Base-by-base conservation (phyloP, 768 basidiomycete species). In the Suillus fuscotomentosus region DNA sequence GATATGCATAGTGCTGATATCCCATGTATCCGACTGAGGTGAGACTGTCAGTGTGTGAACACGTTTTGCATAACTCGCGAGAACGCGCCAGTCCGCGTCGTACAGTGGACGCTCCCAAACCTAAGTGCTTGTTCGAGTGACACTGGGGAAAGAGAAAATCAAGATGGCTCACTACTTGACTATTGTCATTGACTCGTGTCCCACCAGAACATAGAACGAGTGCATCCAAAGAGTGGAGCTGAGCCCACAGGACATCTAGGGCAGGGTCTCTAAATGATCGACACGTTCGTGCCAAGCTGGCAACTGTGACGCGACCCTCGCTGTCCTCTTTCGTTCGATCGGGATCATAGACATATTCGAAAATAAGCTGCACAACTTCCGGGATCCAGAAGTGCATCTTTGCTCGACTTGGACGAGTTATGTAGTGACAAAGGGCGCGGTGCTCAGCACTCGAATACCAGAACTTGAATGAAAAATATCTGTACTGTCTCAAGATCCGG, bases 341-440 rank as follows among this genome's bases (percentile, higher is more conserved):
- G 27, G 62, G 61, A 13, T 61, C 50, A 14, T 60, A 63, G 31
- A 74, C 38, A 41, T 60, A 72, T 1, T 66, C 67, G 48, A 75
- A 68, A 20, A 75, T 69, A 36, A 73, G 63, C 9, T 36, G 56
- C 6, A 75, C 14, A 5, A 74, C 69, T 56, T 74, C 69, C 0
- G 68, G 57, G 15, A 74, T 27, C 48, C 48, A 50, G 48, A 45
- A 45, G 45, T 45, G 45, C 45, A 45, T 45, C 17, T 43, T 17
- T 20, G 14, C 2, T 42, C 31, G 5, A 31, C 31, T 31, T 31
- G 31, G 31, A 31, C 31, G 31, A 31, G 31, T 31, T 31, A 31
- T 6, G 5, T 31, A 42, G 42, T 45, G 10, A n/a, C 20, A 45
- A 11, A n/a, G n/a, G n/a, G 45, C 5, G n/a, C 45, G 20, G 45